Percentiles rank a stretch among this genome's conserved stretches.
Evolutionary conservation across 306 rosid genomes (phyloP).

Genomic region (Calophaca sinica): DNA sequence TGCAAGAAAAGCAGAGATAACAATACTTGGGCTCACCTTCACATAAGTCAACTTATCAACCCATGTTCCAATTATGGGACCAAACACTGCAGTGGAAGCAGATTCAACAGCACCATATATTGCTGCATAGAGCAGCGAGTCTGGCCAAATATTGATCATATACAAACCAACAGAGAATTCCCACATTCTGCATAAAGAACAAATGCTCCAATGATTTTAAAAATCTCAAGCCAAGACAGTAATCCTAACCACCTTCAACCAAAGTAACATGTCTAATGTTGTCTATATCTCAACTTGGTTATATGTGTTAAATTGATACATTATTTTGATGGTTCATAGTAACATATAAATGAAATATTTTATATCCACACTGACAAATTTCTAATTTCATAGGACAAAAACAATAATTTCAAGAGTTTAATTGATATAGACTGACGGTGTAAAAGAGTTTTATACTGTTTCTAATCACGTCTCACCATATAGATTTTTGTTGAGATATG

Average conservation of each 20-base stretch:
- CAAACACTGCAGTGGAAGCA: slow-evolving; percentile 78
- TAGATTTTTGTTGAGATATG: no score
- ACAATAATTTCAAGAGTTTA: slow-evolving; percentile 10
- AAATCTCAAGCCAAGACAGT: slow-evolving; percentile 26
- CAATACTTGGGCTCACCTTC: slow-evolving; percentile 56
- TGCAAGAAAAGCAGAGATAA: neutral
- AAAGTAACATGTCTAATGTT: neutral
- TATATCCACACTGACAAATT: neutral
- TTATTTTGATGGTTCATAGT: neutral
- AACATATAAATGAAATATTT: neutral
- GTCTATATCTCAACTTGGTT: neutral
- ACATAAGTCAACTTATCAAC: slow-evolving; percentile 71
- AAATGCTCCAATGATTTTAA: neutral
- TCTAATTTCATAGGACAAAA: neutral
- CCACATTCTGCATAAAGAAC: slow-evolving; percentile 78
- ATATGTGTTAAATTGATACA: neutral
- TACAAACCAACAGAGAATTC: slow-evolving; percentile 95
- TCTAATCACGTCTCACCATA: no score
- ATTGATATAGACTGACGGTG: no score
- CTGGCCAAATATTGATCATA: slow-evolving; percentile 92
- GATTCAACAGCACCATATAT: slow-evolving; percentile 88
- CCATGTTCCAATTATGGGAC: slow-evolving; percentile 80
- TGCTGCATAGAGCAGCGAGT: slow-evolving; percentile 83
- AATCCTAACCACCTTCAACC: neutral
- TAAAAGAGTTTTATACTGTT: no score